Base-by-base conservation (phyloP, 139 green algal genomes). In the Zygnema circumcarinatum region DNA sequence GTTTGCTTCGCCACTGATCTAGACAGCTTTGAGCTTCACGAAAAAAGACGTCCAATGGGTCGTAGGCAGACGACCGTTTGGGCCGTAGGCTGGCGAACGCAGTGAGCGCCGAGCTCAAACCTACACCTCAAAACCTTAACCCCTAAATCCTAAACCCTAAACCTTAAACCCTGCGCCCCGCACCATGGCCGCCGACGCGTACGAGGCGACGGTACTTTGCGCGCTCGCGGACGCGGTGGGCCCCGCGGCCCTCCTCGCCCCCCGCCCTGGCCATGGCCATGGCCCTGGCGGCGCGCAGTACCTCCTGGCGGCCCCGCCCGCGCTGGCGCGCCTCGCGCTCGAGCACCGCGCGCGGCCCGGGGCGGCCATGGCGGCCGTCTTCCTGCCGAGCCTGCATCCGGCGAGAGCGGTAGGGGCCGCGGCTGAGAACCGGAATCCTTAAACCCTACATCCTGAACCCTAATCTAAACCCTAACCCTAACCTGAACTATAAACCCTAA, bases 291-390 rank as follows among this genome's bases (percentile, higher is more conserved):
- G 25, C 53, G 67, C 38, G 16, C 83, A 90, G 86, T 90, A 90
- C 79, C 83, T 90, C 20, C 36, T 90, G 32, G 67, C 86, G 22
- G 42, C n/a, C 11, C 86, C 86, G 20, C 67, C 86, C 3, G 80
- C 42, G 2, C 74, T 90, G 32, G 56, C 86, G 83, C 56, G 86
- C 1, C 80, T 90, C 2, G 39, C 33, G 39, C 40, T 90, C 11
- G 86, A 90, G 67, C 82, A 90, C 86, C 29, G 38, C 21, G 16
- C 2, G 22, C 52, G 86, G n/a, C 86, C 86, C 0, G 79, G 38
- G 31, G 29, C 29, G n/a, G 38, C 32, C 2, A 31, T 88, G 22
- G 82, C 82, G n/a, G 82, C 82, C 25, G 38, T 62, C 31, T 67
- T 82, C 2, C 67, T 81, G 2, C 73, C 82, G 20, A 62, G 31